A percentile compares a stretch with the other conserved stretches of the same genome.
Evolutionary conservation across 1,284 basidiomycete genomes (phyloP).

Genomic region (Peniophora sp.): DNA sequence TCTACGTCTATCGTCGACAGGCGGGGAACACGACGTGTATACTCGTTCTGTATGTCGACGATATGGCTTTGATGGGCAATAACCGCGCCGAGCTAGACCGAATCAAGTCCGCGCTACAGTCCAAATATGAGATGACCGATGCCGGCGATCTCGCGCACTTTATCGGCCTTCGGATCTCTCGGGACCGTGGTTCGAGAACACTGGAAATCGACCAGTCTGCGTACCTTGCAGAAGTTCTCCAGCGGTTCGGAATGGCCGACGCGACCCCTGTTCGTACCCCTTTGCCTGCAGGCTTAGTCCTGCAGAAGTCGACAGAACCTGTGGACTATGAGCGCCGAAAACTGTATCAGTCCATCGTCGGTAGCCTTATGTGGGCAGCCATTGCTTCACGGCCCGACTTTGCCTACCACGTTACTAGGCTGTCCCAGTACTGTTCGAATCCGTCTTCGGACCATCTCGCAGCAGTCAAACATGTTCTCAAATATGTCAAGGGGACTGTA

Average conservation of each 20-base stretch:
- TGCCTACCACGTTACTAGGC: slow-evolving; percentile 25
- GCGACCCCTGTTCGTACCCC: slow-evolving; percentile 21
- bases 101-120: slow-evolving; percentile 21
- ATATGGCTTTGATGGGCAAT: slow-evolving; percentile 19
- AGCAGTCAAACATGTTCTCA: slow-evolving; percentile 29
- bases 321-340: neutral
- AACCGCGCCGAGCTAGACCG: slow-evolving; percentile 9
- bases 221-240: slow-evolving; percentile 28
- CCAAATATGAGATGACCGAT: slow-evolving; percentile 12
- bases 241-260: slow-evolving; percentile 24
- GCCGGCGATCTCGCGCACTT: slow-evolving; percentile 16
- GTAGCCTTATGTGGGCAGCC: slow-evolving; percentile 32
- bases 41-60: slow-evolving; percentile 16
- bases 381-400: slow-evolving; percentile 33
- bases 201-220: slow-evolving; percentile 27
- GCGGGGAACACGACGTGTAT: too few species aligned
- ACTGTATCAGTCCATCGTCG: slow-evolving; percentile 22
- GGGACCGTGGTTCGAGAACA: slow-evolving; percentile 16
- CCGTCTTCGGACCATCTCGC: slow-evolving; percentile 23
- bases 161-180: slow-evolving; percentile 17
- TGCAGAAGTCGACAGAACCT: neutral
- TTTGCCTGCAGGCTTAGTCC: neutral
- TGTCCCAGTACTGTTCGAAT: slow-evolving; percentile 23
- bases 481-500: slow-evolving; percentile 33
- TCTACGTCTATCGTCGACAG: neutral